phyloP scores from a whole-genome alignment of 768 basidiomycete genomes.

The Collybia sp. region DNA sequence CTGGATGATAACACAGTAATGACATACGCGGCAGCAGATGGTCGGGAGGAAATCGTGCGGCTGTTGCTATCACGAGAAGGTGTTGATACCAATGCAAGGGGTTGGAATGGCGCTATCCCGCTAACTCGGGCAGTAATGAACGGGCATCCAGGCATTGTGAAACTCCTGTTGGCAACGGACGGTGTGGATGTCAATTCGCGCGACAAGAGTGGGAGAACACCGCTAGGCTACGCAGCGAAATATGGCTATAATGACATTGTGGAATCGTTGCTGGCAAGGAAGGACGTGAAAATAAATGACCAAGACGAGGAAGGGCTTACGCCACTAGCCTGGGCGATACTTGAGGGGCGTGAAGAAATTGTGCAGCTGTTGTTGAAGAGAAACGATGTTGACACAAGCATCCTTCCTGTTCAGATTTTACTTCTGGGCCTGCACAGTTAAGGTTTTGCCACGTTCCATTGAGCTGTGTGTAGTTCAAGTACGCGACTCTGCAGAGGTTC shows the following conservation, averaged over 20 bases:
- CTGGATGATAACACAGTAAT: constrained; percentile 3
- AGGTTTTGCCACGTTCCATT: too few species aligned
- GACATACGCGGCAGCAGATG: constrained; percentile 4
- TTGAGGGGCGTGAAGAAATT: not conserved
- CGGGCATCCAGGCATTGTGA: too few species aligned
- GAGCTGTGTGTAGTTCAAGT: too few species aligned
- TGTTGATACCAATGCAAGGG: too few species aligned
- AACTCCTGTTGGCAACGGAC: not conserved
- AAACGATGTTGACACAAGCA: too few species aligned
- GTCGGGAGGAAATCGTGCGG: constrained; percentile 3
- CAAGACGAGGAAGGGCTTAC: not conserved
- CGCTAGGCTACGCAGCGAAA: constrained; percentile 2
- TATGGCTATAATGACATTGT: constrained; percentile 6
- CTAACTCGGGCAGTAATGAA: too few species aligned
- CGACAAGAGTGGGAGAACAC: constrained; percentile 1
- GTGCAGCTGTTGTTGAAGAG: not conserved
- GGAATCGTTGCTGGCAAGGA: not conserved
- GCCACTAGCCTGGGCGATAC: not conserved
- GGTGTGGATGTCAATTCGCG: constrained; percentile 5
- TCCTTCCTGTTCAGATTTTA: too few species aligned
- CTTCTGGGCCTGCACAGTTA: too few species aligned
- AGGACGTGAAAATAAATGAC: constrained; percentile 1
- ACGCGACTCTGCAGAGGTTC: too few species aligned
- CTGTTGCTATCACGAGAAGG: constrained; percentile 1
- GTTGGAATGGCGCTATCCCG: too few species aligned